Evolutionary conservation across 495 filamentous ascomycete genomes (phyloP), one percentile per base, ranked within the genome.

Genomic region (Talaromyces ruber): DNA sequence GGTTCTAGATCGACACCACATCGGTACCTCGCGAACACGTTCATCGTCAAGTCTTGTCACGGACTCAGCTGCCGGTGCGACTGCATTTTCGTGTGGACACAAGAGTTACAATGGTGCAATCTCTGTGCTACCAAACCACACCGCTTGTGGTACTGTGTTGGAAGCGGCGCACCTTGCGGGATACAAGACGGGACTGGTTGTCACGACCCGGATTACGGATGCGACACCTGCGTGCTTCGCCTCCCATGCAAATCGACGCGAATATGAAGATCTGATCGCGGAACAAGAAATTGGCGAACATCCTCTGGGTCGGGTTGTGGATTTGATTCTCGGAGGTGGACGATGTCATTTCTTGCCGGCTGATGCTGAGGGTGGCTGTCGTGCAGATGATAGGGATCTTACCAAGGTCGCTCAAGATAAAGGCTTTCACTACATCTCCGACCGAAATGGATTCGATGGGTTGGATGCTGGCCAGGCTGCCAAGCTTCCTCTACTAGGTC

Each of bases 91-190:
- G 1, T 98, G 94, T 65, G 91, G 86, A 6, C 69, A 77, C 65
- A 98, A 98, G 81, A 94, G 86, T 71, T 98, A 98, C 74, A 98
- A 98, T 70, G 91, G 90, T 16, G 94, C 94, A 58, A 98, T 98
- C 65, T 88, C 92, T 16, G 88, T 95, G 65, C 79, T 93, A 14
- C 92, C 93, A 0, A 86, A 93, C 70, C 85, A 87, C 68, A 83
- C 83, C 3, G 92, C 94, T 1, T 98, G 94, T 69, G 95, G 93
- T 3, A 97, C 92, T 2, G 90, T 98, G 2, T 82, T 98, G 25
- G 94, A 98, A 77, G 94, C 94, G 0, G 94, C 94, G 58, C 92
- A 97, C 74, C 81, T 86, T 68, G 88, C 87, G 1, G 94, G 94
- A 1, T 97, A 97, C 65, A 87, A 86, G 74, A 98, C 94, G 1